A percentile compares a stretch with the other conserved stretches of the same genome.
These are phyloP conservation scores for Fusarium sp. DNA, from an alignment of 2,329 filamentous ascomycete species.

Conservation along the genomic window DNA sequence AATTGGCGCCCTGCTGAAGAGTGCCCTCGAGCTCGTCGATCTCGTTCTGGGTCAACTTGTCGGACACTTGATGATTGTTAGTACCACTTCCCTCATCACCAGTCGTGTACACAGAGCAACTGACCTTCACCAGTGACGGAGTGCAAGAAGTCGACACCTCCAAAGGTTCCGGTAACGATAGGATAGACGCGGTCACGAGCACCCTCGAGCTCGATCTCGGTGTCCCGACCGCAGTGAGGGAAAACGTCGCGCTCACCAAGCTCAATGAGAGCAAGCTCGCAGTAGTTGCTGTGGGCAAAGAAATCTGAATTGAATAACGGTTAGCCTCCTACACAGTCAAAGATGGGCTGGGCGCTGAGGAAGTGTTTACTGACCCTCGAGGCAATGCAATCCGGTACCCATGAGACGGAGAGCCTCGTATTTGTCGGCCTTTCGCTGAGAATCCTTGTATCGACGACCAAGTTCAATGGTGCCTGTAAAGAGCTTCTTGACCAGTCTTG, in stretches of 20 bases:
- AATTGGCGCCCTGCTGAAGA: constrained; percentile 75
- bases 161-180: constrained; percentile 91
- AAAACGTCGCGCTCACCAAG: constrained; percentile 87
- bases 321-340: constrained; percentile 22
- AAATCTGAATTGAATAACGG: constrained; percentile 71
- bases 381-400: constrained; percentile 90
- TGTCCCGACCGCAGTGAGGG: constrained; percentile 86
- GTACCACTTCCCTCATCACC: constrained; percentile 1
- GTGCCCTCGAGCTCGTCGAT: constrained; percentile 91
- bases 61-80: constrained; percentile 72
- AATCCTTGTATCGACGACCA: constrained; percentile 78
- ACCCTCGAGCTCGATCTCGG: constrained; percentile 79
- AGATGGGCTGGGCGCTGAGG: background rate
- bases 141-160: constrained; percentile 94
- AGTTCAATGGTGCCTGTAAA: constrained; percentile 83
- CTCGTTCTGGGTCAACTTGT: constrained; percentile 93
- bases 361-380: constrained; percentile 73
- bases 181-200: constrained; percentile 80
- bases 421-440: constrained; percentile 77
- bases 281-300: constrained; percentile 94
- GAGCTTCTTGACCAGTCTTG: constrained; percentile 81
- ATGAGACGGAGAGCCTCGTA: constrained; percentile 89
- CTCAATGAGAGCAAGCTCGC: constrained; percentile 89
- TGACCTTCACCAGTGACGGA: constrained; percentile 81
- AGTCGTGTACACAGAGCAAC: constrained; percentile 18